Base-by-base conservation (phyloP, 2,329 filamentous ascomycete species). In the Didymellaceae sp. region DNA sequence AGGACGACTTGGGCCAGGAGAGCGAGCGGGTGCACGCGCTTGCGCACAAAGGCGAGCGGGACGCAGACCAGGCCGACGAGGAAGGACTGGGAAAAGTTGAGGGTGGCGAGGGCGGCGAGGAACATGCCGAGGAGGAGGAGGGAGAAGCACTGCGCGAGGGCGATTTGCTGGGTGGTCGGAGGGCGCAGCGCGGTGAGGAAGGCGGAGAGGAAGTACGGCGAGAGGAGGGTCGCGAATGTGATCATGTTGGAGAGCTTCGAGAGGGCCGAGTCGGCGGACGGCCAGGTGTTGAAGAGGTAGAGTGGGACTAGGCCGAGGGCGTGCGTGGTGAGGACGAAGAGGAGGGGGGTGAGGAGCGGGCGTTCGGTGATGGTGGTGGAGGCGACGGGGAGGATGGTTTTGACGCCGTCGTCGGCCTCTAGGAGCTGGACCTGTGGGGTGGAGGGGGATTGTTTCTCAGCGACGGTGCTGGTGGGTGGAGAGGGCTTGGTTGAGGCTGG, bases 61-160 rank as follows among this genome's bases (percentile, higher is more conserved):
- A 84, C 78, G 33, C 90, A 86, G 35, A 93, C 77, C 2, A 97
- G 77, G 28, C 94, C 94, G 41, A 97, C 80, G 28, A 96, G 79
- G 68, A 97, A 87, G 38, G 91, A 87, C 11, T 97, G 86, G 3
- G 89, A 91, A 79, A 99, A 99, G 75, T 99, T 99, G 42, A 99
- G 83, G 0, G 93, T 99, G 2, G 94, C 93, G 10, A 99, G 87
- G 1, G 92, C 88, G 10, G 92, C 92, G 58, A 99, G 85, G 64
- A 91, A 92, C 78, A 97, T 90, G 63, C 94, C 94, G 0, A 97
- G 83, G 8, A 96, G 80, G 10, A 99, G 85, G n/a, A 97, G 84
- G 5, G 91, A 96, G 77, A 97, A 91, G 50, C 88, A 94, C 70
- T 95, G 92, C 58, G 91, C 86, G 42, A 97, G 83, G 38, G 86